Evolutionary conservation across 768 basidiomycete species (phyloP), one percentile per base, ranked within the genome.

Genomic region (Exsudoporus frostii): DNA sequence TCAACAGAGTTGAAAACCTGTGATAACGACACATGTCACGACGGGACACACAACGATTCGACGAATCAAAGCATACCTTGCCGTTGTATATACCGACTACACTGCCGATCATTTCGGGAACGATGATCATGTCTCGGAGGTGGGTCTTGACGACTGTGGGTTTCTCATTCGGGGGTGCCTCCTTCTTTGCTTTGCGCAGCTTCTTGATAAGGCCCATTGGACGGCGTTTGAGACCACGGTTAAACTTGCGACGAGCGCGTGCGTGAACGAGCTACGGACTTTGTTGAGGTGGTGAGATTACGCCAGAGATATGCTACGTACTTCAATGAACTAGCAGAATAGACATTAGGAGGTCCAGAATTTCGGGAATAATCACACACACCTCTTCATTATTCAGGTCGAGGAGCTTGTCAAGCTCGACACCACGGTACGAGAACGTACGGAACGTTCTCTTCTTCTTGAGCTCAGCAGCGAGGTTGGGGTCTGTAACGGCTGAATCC

Each of bases 171-270:
- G 96, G 91, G 52, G 85, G 90, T n/a, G 94, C 93, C 75, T 98
- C 94, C 80, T 96, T 98, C 85, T 99, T 99, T 54, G 97, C 92
- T 76, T 97, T 96, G 74, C 97, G 92, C 65, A 99, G 83, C 77
- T 99, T 99, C 83, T 98, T 98, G 73, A 99, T 98, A 63, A 99
- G 85, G 61, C 93, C 93, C 88, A 99, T 89, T 39, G 97, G 95
- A 73, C 88, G 88, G 76, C 95, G 91, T 81, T 98, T 98, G 67
- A 99, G 88, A 66, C 97, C 97, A 65, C 97, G 91, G 75, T 93
- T 90, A 88, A 99, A 99, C 74, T 96, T 92, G 71, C 97, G 84
- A 68, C 97, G 92, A 49, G 96, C 97, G 73, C 97, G 95, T 63
- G 96, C 92, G 73, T 98, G 96, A 65, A 99, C 97, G 73, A 99